These are phyloP conservation scores for Microsporum canis DNA, from an alignment of 2,329 filamentous ascomycete genomes.

Conservation along the genomic window DNA sequence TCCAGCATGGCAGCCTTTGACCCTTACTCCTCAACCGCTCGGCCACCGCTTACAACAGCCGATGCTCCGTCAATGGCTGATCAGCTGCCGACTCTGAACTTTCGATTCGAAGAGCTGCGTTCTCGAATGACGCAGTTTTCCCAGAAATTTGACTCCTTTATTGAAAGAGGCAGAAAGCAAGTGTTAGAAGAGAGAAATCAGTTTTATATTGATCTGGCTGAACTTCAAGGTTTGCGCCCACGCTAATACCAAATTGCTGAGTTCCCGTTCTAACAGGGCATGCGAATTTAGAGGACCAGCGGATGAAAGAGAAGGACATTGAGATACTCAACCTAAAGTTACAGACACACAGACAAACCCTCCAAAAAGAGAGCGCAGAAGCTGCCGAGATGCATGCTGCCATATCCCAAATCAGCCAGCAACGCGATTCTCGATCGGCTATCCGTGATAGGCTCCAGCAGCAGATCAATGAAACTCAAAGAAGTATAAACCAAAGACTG, in stretches of 20 bases:
- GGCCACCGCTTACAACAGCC: constrained; percentile 41
- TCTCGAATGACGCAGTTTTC: constrained; percentile 93
- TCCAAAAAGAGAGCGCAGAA: constrained; percentile 51
- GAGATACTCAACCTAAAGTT: constrained; percentile 56
- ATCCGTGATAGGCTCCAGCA: constrained; percentile 46
- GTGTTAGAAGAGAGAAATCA: constrained; percentile 89
- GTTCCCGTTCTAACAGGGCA: background rate
- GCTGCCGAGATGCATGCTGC: constrained; percentile 51
- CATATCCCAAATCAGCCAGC: constrained; percentile 45
- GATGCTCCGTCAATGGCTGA: constrained; percentile 51
- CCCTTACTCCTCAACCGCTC: constrained; percentile 39
- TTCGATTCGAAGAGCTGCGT: constrained; percentile 90
- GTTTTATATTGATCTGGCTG: constrained; percentile 79
- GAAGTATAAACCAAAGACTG: constrained; percentile 35
- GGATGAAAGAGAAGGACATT: constrained; percentile 78
- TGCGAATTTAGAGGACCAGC: constrained; percentile 62
- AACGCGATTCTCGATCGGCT: constrained; percentile 44
- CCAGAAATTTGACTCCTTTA: constrained; percentile 80
- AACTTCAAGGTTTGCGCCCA: constrained; percentile 62
- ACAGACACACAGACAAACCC: constrained; percentile 43
- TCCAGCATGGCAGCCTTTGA: constrained; percentile 29
- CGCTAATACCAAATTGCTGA: constrained; percentile 5
- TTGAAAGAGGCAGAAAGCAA: constrained; percentile 78
- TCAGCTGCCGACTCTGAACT: constrained; percentile 75
- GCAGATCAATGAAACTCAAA: constrained; percentile 43